Base-by-base conservation (phyloP, 1,139 yeast species). In the Candida pseudoviswanathii region DNA sequence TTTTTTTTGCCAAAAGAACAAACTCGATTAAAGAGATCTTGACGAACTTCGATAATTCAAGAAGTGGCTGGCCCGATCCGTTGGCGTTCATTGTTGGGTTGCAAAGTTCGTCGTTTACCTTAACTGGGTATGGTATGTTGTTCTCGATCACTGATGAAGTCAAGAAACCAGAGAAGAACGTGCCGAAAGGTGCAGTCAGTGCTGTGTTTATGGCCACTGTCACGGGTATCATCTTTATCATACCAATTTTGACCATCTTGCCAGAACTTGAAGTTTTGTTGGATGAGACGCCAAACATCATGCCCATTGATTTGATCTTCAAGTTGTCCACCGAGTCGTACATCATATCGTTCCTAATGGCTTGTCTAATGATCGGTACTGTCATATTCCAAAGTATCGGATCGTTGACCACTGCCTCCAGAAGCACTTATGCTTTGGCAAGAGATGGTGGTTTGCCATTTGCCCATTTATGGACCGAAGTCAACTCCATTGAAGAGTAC, bases 391-490 rank as follows among this genome's bases (percentile, higher is more conserved):
- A 91, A 41, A 85, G 91, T 3, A 84, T 87, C 51, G 95, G 96
- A 34, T 77, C 94, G 0, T 75, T 89, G 32, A 88, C 96, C 0
- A 89, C 96, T 0, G 92, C 95, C 0, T 88, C 96, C 5, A 82
- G 97, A 71, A 84, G 89, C 33, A 87, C 92, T 0, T 90, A 84
- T 71, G 90, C 96, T 10, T 85, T 90, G 68, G 89, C 96, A 47
- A 82, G 97, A 67, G 97, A 90, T 64, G 91, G 88, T 43, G 96
- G 95, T 0, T 70, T 90, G 44, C 97, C 97, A 0, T 83, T 77
- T 57, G 81, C 85, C 51, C 72, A 78, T 8, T 64, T 78, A 37
- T 87, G 91, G 87, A 78, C 83, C 4, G 78, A 79, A 56, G 89
- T 89, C 40, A 85, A 85, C 55, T 73, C 81, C 2, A 66, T 71